A percentile compares a stretch with the other conserved stretches of the same genome.
phyloP scores from a whole-genome alignment of 805 yeast species.

The Nakazawaea siamensis region DNA sequence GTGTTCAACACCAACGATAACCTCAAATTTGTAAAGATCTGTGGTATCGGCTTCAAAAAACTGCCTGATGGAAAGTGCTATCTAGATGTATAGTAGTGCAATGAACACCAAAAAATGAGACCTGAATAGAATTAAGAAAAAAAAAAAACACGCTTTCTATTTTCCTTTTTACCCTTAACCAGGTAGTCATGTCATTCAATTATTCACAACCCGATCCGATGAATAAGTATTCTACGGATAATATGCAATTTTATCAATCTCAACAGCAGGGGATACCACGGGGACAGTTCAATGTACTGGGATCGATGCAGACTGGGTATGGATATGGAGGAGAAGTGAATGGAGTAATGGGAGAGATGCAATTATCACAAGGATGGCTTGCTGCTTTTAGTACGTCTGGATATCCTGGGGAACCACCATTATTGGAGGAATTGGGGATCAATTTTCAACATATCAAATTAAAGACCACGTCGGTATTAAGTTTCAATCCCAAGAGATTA shows the following conservation, averaged over 20 bases:
- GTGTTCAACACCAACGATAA: constrained; percentile 1
- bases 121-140: neutral
- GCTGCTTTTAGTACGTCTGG: constrained; percentile 94
- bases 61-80: neutral
- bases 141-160: neutral
- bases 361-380: constrained; percentile 64
- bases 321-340: constrained; percentile 24
- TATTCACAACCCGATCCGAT: constrained; percentile 15
- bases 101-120: neutral
- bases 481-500: constrained; percentile 48
- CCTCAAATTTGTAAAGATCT: constrained; percentile 8
- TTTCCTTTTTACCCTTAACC: too few species aligned
- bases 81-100: constrained; percentile 4
- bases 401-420: constrained; percentile 90
- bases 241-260: constrained; percentile 12
- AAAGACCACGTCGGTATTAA: constrained; percentile 80
- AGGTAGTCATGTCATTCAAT: constrained; percentile 28
- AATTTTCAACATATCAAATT: constrained; percentile 80
- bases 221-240: constrained; percentile 6
- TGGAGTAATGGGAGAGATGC: constrained; percentile 31
- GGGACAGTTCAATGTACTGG: constrained; percentile 13
- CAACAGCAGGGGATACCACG: constrained; percentile 4
- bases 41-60: constrained; percentile 10
- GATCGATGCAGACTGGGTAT: constrained; percentile 31
- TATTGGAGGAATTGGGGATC: constrained; percentile 88